Conservation (phyloP, 257 asterid species). For the Solanum etuberosum region DNA sequence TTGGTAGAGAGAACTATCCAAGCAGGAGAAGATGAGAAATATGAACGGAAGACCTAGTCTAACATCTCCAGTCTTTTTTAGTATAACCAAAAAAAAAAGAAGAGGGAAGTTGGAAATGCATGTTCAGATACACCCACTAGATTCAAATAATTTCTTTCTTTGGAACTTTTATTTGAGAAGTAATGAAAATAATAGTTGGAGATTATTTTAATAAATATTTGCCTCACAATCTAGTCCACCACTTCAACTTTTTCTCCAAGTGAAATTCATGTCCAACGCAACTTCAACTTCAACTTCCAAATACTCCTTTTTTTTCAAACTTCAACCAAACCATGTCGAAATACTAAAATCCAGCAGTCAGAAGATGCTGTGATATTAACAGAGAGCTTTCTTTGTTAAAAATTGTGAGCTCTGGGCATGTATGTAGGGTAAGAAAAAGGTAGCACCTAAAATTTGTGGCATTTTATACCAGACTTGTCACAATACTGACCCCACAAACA, state of each 20-base stretch:
- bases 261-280: background rate
- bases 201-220: background rate
- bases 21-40: background rate
- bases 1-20: background rate
- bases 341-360: background rate
- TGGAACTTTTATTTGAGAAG: background rate
- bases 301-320: background rate
- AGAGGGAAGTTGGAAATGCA: background rate
- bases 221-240: background rate
- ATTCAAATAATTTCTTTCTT: background rate
- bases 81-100: background rate
- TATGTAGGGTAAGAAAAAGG: background rate
- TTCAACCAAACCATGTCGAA: background rate
- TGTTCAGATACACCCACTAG: background rate
- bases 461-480: background rate
- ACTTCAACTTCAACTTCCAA: background rate
- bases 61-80: background rate
- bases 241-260: background rate
- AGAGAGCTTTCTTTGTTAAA: background rate
- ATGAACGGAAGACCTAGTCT: background rate
- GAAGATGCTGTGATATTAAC: background rate
- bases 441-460: background rate
- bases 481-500: background rate
- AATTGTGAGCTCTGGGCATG: background rate
- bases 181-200: background rate